Evolutionary conservation across 768 basidiomycete species (phyloP), one percentile per base, ranked within the genome.

Genomic region (Vararia minispora): DNA sequence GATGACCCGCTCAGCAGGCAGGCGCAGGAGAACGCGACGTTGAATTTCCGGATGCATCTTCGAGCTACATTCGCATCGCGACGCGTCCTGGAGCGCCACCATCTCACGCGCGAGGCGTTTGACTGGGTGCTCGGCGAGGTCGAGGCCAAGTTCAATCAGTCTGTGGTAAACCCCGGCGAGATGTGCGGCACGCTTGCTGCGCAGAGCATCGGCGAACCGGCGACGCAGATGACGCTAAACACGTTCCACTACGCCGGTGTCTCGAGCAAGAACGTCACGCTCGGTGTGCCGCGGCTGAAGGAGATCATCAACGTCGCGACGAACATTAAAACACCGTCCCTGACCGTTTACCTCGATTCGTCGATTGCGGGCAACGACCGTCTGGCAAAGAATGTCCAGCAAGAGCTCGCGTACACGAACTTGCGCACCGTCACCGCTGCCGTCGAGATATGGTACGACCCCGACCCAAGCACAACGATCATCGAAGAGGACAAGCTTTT

Each of bases 191-290:
- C 91, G 0, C 74, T 98, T 16, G 84, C 94, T 26, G 95, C 95
- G 1, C 95, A 99, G 63, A 98, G 95, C 0, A 99, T 98, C 48
- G 95, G 95, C 59, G 95, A 98, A 66, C 95, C 95, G 0, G 95
- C 95, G 4, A 99, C 95, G 1, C 95, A 99, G 63, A 98, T 99
- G 95, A 98, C 95, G 5, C 62, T 99, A 42, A 99, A 99, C 60
- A 98, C 94, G 0, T 99, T 98, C 86, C 95, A 99, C 62, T 98
- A 97, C 58, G 95, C 95, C 44, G 95, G 95, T 80, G 95, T 99
- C 18, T 94, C 95, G n/a, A 90, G 86, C 54, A 98, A 98, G 65
- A 97, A 95, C 62, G 95, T 99, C 35, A 99, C 95, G 0, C 87
- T 98, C 42, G 95, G 95, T 79, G 95, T 99, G 2, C 95, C 95